Evolutionary conservation across 2,329 filamentous ascomycete species (phyloP).

Genomic region (Cytospora leucostoma): DNA sequence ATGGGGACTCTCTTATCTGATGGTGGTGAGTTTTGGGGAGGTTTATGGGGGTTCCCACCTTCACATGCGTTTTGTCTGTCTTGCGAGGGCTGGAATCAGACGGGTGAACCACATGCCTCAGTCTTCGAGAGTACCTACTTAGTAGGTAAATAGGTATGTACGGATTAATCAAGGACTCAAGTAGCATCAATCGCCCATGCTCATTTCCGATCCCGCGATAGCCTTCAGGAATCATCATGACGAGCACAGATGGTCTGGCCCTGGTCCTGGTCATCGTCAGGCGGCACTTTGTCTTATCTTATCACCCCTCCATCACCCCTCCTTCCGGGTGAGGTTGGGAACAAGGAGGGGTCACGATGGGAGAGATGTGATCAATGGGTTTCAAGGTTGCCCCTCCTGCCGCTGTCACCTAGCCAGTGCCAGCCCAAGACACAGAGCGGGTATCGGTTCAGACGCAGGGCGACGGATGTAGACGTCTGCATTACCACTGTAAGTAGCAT

Average conservation of each 20-base stretch:
- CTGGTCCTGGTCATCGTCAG: not conserved
- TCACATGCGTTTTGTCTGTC: constrained; percentile 17
- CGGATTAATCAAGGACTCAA: too few species aligned
- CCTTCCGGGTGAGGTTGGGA: constrained; percentile 23
- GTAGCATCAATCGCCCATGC: not conserved
- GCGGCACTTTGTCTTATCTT: constrained; percentile 23
- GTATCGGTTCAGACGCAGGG: constrained; percentile 7
- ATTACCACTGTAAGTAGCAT: not conserved
- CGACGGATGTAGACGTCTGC: constrained; percentile 11
- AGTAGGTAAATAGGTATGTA: not conserved
- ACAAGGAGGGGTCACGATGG: constrained; percentile 18
- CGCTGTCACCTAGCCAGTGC: not conserved
- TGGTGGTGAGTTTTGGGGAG: not conserved
- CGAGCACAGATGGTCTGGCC: not conserved
- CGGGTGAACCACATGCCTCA: not conserved
- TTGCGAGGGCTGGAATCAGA: constrained; percentile 4
- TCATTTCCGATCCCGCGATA: constrained; percentile 15
- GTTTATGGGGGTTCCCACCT: constrained; percentile 7
- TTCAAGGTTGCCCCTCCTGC: not conserved
- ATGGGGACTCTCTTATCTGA: constrained; percentile 12
- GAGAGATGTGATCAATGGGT: not conserved
- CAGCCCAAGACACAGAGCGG: constrained; percentile 2
- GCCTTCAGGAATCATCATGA: constrained; percentile 3
- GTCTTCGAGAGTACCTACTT: not conserved
- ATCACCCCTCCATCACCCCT: constrained; percentile 30